Conservation (phyloP, 108 stramenopile species). For the Cyclostephanos invisitatus region DNA sequence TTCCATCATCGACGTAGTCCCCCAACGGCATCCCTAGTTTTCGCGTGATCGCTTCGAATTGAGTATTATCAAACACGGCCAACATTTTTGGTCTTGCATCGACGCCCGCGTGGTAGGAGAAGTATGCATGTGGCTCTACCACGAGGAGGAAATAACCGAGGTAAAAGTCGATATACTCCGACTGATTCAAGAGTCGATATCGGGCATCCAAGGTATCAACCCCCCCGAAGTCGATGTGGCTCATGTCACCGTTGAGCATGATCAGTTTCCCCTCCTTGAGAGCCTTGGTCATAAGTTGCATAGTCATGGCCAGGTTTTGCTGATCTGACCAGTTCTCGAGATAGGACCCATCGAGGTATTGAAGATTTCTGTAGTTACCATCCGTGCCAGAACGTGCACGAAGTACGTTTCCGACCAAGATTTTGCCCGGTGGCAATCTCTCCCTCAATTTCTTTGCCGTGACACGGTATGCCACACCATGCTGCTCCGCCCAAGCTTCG, state of each 20-base stretch:
- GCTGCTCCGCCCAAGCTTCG: slow-evolving; percentile 2
- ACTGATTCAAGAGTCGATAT: slow-evolving; percentile 21
- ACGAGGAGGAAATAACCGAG: slow-evolving; percentile 33
- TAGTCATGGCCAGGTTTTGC: slow-evolving; percentile 7
- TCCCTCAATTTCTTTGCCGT: slow-evolving; percentile 35
- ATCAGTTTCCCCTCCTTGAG: slow-evolving; percentile 22
- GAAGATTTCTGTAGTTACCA: slow-evolving; percentile 15
- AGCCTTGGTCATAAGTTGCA: slow-evolving; percentile 34
- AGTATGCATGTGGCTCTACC: slow-evolving; percentile 37
- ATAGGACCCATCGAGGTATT: slow-evolving; percentile 47
- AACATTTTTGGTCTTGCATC: slow-evolving; percentile 6
- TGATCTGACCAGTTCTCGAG: slow-evolving; percentile 33
- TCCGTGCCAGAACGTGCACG: slow-evolving; percentile 6
- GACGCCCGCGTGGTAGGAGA: slow-evolving; percentile 28
- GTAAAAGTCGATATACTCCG: slow-evolving; percentile 25
- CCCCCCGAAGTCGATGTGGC: neutral
- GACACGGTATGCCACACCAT: slow-evolving; percentile 23
- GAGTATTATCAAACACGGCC: slow-evolving; percentile 6
- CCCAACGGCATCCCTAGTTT: slow-evolving; percentile 24
- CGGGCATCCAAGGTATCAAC: slow-evolving; percentile 20
- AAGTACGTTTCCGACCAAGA: slow-evolving; percentile 43
- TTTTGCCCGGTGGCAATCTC: slow-evolving; percentile 31
- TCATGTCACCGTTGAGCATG: slow-evolving; percentile 25
- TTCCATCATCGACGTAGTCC: slow-evolving; percentile 9
- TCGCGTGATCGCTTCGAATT: slow-evolving; percentile 18